Evolutionary conservation across 2,329 filamentous ascomycete genomes (phyloP).

Genomic region (Trichothecium roseum): DNA sequence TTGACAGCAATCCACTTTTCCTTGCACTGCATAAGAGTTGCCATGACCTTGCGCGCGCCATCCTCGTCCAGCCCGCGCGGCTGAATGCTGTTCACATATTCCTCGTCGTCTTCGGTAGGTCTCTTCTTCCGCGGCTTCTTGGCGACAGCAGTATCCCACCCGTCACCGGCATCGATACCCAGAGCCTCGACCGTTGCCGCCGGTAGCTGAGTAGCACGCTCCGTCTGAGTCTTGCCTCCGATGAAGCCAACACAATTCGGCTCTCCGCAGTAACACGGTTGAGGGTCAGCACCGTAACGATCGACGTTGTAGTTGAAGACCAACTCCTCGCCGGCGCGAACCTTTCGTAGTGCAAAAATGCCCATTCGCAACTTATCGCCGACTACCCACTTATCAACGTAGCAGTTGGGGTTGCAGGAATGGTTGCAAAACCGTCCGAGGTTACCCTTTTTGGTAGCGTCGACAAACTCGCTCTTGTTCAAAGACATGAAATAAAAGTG

Average conservation of each 20-base stretch:
- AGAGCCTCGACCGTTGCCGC: conserved; percentile 86
- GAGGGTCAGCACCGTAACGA: conserved; percentile 90
- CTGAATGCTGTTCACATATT: conserved; percentile 85
- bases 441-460: conserved; percentile 94
- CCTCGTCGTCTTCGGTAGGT: conserved; percentile 81
- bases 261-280: conserved; percentile 94
- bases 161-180: conserved; percentile 85
- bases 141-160: conserved; percentile 82
- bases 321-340: conserved; percentile 84
- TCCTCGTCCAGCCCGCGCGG: conserved; percentile 70
- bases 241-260: conserved; percentile 93
- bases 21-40: conserved; percentile 91
- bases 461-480: conserved; percentile 90
- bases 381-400: conserved; percentile 99
- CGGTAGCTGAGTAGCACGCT: conserved; percentile 84
- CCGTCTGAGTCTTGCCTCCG: conserved; percentile 94
- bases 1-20: conserved; percentile 99
- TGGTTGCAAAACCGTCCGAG: conserved; percentile 97
- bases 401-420: conserved; percentile 97
- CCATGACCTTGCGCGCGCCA: conserved; percentile 90
- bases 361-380: conserved; percentile 97
- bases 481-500: conserved; percentile 99
- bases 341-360: conserved; percentile 81
- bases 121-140: conserved; percentile 93
- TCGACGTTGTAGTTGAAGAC: conserved; percentile 99